Percentiles rank a stretch among this genome's conserved stretches.
Evolutionary conservation across 148 eudicot genomes (phyloP).

Genomic region (Salicornia ramosissima): DNA sequence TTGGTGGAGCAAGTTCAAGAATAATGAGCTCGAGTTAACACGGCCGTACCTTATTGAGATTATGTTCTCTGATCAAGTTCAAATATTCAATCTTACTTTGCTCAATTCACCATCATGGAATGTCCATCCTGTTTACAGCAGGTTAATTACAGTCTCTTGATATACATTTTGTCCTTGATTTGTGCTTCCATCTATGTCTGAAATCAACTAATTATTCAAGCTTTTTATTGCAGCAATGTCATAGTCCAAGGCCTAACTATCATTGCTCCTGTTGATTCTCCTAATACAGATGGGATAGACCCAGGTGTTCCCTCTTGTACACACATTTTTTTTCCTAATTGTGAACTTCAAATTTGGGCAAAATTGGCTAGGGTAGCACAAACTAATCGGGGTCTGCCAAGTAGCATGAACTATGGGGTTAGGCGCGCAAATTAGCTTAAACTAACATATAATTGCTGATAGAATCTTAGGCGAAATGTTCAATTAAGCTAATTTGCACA

Average conservation of each 20-base stretch:
- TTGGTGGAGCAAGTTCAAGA: constrained; percentile 82
- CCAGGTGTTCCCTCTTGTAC: constrained; percentile 39
- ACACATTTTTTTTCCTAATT: neutral
- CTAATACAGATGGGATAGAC: constrained; percentile 94
- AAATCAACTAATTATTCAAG: neutral
- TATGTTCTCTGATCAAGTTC: constrained; percentile 70
- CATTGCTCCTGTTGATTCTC: constrained; percentile 61
- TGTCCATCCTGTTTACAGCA: constrained; percentile 85
- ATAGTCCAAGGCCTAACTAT: constrained; percentile 66
- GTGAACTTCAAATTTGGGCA: too few relatives aligned
- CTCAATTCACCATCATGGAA: constrained; percentile 90
- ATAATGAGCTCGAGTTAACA: constrained; percentile 48
- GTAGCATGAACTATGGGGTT: too few relatives aligned
- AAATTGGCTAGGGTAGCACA: too few relatives aligned
- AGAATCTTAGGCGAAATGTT: too few relatives aligned
- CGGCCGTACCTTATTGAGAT: constrained; percentile 83
- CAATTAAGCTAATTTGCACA: too few relatives aligned
- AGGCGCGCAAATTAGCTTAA: too few relatives aligned
- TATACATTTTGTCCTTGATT: neutral
- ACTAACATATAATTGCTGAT: too few relatives aligned
- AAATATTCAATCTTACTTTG: constrained; percentile 77
- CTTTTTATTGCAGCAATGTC: constrained; percentile 52
- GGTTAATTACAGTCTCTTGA: constrained; percentile 28
- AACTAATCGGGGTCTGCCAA: too few relatives aligned
- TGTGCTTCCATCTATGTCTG: neutral